Evolutionary conservation across 257 asterid genomes (phyloP).

Genomic region (Scutellaria minor): DNA sequence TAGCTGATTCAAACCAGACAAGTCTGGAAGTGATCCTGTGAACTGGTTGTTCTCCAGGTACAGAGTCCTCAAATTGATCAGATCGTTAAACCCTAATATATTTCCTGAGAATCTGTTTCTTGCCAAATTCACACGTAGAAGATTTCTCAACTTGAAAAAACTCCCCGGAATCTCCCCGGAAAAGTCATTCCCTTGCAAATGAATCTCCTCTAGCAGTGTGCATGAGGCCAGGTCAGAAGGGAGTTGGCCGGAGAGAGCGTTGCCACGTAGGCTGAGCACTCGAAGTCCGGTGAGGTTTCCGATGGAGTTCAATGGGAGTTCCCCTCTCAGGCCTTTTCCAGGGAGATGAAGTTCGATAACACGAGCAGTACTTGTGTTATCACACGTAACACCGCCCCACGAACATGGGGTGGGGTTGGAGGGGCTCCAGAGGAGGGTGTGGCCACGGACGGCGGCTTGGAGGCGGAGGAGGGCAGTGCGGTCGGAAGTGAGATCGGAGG

Average conservation of each 20-base stretch:
- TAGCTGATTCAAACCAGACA: slow-evolving; percentile 33
- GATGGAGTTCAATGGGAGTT: slow-evolving; percentile 45
- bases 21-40: slow-evolving; percentile 52
- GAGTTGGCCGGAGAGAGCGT: slow-evolving; percentile 55
- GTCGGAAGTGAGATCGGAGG: slow-evolving; percentile 49
- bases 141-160: slow-evolving; percentile 48
- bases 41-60: slow-evolving; percentile 58
- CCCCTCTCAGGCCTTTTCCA: slow-evolving; percentile 50
- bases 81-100: slow-evolving; percentile 35
- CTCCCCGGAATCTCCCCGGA: slow-evolving; percentile 58
- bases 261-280: slow-evolving; percentile 63
- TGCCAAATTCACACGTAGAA: slow-evolving; percentile 47
- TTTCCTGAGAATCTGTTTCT: slow-evolving; percentile 51
- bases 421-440: slow-evolving; percentile 57
- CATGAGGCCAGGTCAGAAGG: slow-evolving; percentile 62
- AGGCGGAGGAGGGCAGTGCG: slow-evolving; percentile 60
- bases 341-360: slow-evolving; percentile 62
- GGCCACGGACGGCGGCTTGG: slow-evolving; percentile 46
- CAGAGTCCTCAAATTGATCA: slow-evolving; percentile 46
- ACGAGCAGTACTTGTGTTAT: slow-evolving; percentile 31
- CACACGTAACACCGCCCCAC: slow-evolving; percentile 64
- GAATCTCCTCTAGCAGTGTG: slow-evolving; percentile 42
- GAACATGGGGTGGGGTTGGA: slow-evolving; percentile 45
- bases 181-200: slow-evolving; percentile 52
- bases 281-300: slow-evolving; percentile 57